Evolutionary conservation across 2,329 filamentous ascomycete genomes (phyloP).

Genomic region (Aspergillus hortae): DNA sequence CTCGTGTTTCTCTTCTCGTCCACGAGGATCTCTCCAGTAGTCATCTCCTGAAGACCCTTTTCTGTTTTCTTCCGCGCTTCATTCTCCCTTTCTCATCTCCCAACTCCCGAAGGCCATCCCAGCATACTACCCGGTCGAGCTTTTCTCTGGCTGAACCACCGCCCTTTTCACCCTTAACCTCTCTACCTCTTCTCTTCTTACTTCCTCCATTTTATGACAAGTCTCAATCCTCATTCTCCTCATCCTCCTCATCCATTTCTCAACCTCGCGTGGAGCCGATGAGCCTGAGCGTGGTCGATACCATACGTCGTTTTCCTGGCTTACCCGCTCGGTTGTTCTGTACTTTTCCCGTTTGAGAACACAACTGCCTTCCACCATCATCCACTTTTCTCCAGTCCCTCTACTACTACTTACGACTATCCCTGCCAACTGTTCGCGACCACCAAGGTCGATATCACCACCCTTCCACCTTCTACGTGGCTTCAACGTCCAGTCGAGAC

Average conservation of each 20-base stretch:
- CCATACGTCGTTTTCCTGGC: constrained; percentile 9
- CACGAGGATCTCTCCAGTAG: not conserved
- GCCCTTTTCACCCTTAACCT: not conserved
- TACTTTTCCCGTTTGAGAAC: constrained; percentile 17
- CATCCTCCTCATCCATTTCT: not conserved
- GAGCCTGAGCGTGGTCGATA: not conserved
- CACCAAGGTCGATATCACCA: constrained; percentile 12
- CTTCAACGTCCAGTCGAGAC: not conserved
- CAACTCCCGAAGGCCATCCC: not conserved
- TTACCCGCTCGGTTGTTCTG: constrained; percentile 18
- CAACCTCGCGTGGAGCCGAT: not conserved
- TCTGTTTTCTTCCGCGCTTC: constrained; percentile 3
- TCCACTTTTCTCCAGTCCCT: not conserved
- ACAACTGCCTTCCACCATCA: constrained; percentile 4
- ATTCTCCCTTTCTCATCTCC: constrained; percentile 1
- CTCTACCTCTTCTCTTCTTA: not conserved
- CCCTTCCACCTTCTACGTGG: constrained; percentile 1
- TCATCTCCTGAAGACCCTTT: too few species aligned
- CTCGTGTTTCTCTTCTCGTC: not conserved
- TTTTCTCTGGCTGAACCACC: not conserved
- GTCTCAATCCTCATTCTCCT: not conserved
- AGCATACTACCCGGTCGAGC: not conserved
- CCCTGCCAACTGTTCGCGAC: constrained; percentile 29
- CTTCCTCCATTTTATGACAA: not conserved
- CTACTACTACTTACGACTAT: constrained; percentile 19